These are phyloP conservation scores for Phialophora chinensis DNA, from an alignment of 2,329 filamentous ascomycete species.

Conservation along the genomic window DNA sequence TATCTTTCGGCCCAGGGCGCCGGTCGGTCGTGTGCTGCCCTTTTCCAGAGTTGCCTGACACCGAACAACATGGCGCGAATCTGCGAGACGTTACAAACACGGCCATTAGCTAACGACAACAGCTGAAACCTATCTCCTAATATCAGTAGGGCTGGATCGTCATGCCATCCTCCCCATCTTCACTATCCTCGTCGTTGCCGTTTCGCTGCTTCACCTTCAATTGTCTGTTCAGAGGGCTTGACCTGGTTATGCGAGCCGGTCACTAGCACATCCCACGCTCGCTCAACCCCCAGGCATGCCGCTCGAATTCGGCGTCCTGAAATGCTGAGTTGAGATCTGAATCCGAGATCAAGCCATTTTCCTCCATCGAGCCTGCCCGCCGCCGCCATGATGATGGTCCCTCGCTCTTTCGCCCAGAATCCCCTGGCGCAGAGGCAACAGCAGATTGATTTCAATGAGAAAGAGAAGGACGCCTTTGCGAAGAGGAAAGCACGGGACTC, in stretches of 20 bases:
- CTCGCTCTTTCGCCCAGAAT: constrained; percentile 48
- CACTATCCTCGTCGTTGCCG: constrained; percentile 6
- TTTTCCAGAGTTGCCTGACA: background rate
- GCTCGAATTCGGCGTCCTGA: constrained; percentile 1
- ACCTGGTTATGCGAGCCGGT: background rate
- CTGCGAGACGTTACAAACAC: background rate
- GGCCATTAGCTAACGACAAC: constrained; percentile 4
- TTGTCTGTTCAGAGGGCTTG: background rate
- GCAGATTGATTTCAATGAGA: constrained; percentile 26
- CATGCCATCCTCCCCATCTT: constrained; percentile 21
- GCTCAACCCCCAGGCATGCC: constrained; percentile 18
- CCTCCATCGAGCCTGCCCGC: background rate
- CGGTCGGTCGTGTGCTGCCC: background rate
- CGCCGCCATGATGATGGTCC: constrained; percentile 48
- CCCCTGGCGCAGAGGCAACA: constrained; percentile 43
- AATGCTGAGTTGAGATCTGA: constrained; percentile 3
- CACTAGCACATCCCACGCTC: constrained; percentile 5
- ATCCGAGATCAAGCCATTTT: background rate
- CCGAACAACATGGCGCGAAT: background rate
- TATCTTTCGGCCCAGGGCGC: constrained; percentile 1
- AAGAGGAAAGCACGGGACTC: constrained; percentile 13
- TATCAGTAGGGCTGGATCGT: constrained; percentile 13
- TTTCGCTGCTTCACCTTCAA: background rate
- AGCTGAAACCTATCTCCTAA: constrained; percentile 13
- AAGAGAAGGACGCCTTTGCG: constrained; percentile 29